Conservation (phyloP, 768 basidiomycete species). For the Leucocoprinus sp. region DNA sequence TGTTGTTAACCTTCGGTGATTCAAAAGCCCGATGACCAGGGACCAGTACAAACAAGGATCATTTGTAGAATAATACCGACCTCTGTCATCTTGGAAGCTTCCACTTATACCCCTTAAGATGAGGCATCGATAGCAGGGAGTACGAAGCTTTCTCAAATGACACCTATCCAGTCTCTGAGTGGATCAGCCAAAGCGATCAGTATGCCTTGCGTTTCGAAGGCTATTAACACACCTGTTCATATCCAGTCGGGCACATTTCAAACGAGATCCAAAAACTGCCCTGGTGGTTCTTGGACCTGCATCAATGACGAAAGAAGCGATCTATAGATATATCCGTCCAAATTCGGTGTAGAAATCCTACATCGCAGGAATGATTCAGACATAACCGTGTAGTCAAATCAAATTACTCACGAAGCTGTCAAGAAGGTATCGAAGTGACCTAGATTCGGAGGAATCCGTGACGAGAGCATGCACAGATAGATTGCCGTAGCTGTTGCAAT, state of each 20-base stretch:
- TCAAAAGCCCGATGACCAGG: conserved; percentile 71
- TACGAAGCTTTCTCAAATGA: neutral
- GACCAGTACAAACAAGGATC: conserved; percentile 69
- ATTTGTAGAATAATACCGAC: conserved; percentile 16
- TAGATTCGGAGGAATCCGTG: conserved; percentile 35
- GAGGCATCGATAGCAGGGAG: conserved; percentile 3
- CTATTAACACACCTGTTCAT: conserved; percentile 52
- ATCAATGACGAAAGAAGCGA: neutral
- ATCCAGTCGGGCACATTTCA: conserved; percentile 62
- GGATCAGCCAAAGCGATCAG: neutral
- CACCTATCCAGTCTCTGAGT: conserved; percentile 48
- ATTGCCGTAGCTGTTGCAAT: conserved; percentile 66
- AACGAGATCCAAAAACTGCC: conserved; percentile 34
- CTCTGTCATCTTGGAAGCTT: conserved; percentile 21
- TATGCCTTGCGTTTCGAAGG: neutral
- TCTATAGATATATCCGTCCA: conserved; percentile 61
- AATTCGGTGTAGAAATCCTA: conserved; percentile 65
- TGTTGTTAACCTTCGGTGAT: conserved; percentile 65
- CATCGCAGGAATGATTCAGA: neutral
- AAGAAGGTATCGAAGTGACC: conserved; percentile 42
- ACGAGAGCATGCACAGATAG: conserved; percentile 69
- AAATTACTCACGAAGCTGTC: conserved; percentile 37
- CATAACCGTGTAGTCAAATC: conserved; percentile 1
- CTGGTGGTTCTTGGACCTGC: conserved; percentile 67
- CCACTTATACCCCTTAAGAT: conserved; percentile 65